Evolutionary conservation across 2,329 filamentous ascomycete species (phyloP).

Genomic region (Calonectria pteridis): DNA sequence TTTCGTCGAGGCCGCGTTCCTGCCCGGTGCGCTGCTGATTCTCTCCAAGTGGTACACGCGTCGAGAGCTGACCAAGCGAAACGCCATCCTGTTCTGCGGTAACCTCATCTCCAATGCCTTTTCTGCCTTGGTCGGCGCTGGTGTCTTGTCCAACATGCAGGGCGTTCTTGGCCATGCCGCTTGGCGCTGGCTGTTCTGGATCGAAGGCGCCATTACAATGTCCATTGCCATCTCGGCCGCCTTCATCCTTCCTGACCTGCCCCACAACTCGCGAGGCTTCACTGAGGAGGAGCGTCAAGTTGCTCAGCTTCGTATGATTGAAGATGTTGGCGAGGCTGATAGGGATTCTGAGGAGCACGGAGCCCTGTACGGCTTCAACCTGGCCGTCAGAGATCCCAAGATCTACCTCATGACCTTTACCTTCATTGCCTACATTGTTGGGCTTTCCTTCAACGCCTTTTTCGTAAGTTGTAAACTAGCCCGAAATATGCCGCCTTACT

Average conservation of each 20-base stretch:
- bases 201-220: slow-evolving; percentile 68
- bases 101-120: slow-evolving; percentile 72
- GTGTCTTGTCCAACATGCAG: slow-evolving; percentile 70
- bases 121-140: slow-evolving; percentile 69
- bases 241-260: slow-evolving; percentile 67
- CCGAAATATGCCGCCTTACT: neutral
- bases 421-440: slow-evolving; percentile 71
- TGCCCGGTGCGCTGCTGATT: slow-evolving; percentile 73
- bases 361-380: slow-evolving; percentile 65
- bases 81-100: slow-evolving; percentile 70
- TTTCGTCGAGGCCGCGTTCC: slow-evolving; percentile 73
- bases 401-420: slow-evolving; percentile 75
- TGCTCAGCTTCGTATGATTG: slow-evolving; percentile 67
- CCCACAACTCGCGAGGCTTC: slow-evolving; percentile 69
- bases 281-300: slow-evolving; percentile 68
- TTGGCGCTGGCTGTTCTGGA: slow-evolving; percentile 73
- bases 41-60: slow-evolving; percentile 77
- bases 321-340: slow-evolving; percentile 70
- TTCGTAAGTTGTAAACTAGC: slow-evolving; percentile 54
- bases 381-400: slow-evolving; percentile 72
- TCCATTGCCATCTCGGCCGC: slow-evolving; percentile 58
- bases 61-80: slow-evolving; percentile 65
- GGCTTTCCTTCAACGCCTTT: slow-evolving; percentile 70
- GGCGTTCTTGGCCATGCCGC: slow-evolving; percentile 65
- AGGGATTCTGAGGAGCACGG: slow-evolving; percentile 63